Base-by-base conservation (phyloP, 2,329 filamentous ascomycete species). In the Penicillium sp. region DNA sequence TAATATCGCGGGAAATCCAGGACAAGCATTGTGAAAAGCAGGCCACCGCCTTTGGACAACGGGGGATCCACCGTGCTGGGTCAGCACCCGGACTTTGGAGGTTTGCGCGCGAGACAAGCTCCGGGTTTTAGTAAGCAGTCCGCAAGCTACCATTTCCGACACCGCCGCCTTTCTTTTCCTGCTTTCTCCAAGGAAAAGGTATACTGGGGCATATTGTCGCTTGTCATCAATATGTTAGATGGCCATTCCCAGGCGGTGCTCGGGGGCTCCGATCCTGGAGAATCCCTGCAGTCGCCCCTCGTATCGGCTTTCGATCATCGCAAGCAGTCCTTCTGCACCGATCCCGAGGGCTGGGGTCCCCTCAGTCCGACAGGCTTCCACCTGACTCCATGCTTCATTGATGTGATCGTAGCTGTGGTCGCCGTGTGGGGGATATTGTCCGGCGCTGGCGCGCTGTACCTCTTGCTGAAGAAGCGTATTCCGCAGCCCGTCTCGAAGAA, bases 371-470 rank as follows among this genome's bases (percentile, higher is more conserved):
- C 85, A 61, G 82, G 92, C 70, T 96, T 90, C 73, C 94, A 99
- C 75, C 91, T 99, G 66, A 97, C 94, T 14, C 92, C 94, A 36
- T 99, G 94, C 77, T 99, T 99, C 69, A 85, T 97, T 64, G 95
- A 99, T 70, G 83, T 95, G 20, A 92, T 90, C 84, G 83, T 97
- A 53, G 84, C 88, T 30, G 75, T 81, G 1, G 89, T 96, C 25
- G 89, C 90, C 8, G 80, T 79, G 13, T 95, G 87, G 75, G 92
- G 92, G 14, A 78, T 96, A 22, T 49, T 96, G 22, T 81, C 87
- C 57, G 94, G 94, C 51, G 80, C 85, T 7, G 79, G 85, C 41
- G 90, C 92, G 27, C 75, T 95, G 38, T 92, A 87, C 84, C 89
- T 89, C 77, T 78, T 97, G 46, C 70, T 91, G 49, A 84, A 80